A percentile compares a stretch with the other conserved stretches of the same genome.
phyloP scores from a whole-genome alignment of 1,284 basidiomycete genomes.

The Ceratorhiza oryzae-sativae region DNA sequence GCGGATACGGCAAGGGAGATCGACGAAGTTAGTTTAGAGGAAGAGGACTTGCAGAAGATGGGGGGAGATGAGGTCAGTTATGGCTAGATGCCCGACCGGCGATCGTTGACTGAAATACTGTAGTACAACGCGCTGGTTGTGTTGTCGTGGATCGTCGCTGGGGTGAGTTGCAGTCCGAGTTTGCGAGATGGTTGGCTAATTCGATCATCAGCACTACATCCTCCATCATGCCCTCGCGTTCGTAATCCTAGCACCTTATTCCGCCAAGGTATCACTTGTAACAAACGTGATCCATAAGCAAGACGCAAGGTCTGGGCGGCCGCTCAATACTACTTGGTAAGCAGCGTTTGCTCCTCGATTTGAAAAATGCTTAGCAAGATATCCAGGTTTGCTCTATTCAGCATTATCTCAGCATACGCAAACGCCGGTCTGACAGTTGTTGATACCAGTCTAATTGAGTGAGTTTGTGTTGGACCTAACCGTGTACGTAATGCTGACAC shows the following conservation, averaged over 20 bases:
- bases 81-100: background rate
- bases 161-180: constrained; percentile 9
- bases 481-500: background rate
- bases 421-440: constrained; percentile 28
- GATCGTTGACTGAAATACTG: background rate
- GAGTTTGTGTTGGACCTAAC: background rate
- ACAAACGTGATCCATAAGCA: constrained; percentile 25
- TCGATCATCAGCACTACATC: constrained; percentile 14
- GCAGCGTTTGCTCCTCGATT: no score
- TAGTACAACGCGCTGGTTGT: constrained; percentile 32
- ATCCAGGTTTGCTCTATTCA: constrained; percentile 27
- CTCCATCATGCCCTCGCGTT: constrained; percentile 21
- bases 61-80: constrained; percentile 33
- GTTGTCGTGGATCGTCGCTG: constrained; percentile 32
- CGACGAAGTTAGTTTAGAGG: constrained; percentile 28
- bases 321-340: constrained; percentile 16
- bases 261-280: constrained; percentile 20
- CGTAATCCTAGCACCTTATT: constrained; percentile 28
- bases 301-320: constrained; percentile 14
- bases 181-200: no score
- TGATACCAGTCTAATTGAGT: constrained; percentile 32
- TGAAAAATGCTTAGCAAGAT: no score
- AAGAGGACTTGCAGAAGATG: constrained; percentile 33
- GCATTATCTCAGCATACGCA: constrained; percentile 32
- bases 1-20: background rate